Evolutionary conservation across 2,329 filamentous ascomycete genomes (phyloP).

Genomic region (Stagonosporopsis vannaccii): DNA sequence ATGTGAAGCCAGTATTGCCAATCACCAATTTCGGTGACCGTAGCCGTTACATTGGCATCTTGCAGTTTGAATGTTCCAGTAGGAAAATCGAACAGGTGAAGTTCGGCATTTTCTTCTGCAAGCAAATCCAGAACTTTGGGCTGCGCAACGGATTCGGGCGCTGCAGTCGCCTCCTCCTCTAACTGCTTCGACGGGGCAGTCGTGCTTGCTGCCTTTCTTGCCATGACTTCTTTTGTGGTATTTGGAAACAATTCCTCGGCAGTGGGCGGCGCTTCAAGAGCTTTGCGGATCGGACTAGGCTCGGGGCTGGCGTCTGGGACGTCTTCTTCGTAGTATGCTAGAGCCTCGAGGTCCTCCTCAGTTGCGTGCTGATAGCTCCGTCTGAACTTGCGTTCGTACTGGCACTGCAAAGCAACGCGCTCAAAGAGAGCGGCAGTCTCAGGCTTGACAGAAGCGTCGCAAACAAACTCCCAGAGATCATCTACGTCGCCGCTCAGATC

Average conservation of each 20-base stretch:
- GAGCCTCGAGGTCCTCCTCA: conserved; percentile 79
- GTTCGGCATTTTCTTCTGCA: conserved; percentile 77
- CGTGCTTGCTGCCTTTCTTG: conserved; percentile 49
- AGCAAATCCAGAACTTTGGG: conserved; percentile 78
- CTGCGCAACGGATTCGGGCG: conserved; percentile 65
- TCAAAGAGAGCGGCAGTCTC: conserved; percentile 82
- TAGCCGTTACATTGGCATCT: conserved; percentile 76
- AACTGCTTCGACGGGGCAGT: conserved; percentile 35
- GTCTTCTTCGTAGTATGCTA: conserved; percentile 74
- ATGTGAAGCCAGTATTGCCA: conserved; percentile 98
- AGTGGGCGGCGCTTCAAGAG: conserved; percentile 41
- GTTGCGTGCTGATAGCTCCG: conserved; percentile 81
- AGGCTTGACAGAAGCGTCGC: conserved; percentile 74
- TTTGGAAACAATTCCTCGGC: conserved; percentile 47
- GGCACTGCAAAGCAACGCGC: conserved; percentile 84
- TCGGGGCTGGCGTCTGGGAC: conserved; percentile 68
- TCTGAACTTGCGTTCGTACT: conserved; percentile 96
- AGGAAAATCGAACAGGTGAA: conserved; percentile 92
- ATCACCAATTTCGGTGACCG: conserved; percentile 83
- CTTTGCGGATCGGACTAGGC: conserved; percentile 55
- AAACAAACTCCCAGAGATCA: conserved; percentile 98
- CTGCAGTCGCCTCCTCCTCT: conserved; percentile 60
- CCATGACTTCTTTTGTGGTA: conserved; percentile 52
- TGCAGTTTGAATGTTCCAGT: conserved; percentile 85
- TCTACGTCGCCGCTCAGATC: conserved; percentile 92